Conservation (phyloP, 1,284 basidiomycete genomes). For the Fistulinella staudtii region DNA sequence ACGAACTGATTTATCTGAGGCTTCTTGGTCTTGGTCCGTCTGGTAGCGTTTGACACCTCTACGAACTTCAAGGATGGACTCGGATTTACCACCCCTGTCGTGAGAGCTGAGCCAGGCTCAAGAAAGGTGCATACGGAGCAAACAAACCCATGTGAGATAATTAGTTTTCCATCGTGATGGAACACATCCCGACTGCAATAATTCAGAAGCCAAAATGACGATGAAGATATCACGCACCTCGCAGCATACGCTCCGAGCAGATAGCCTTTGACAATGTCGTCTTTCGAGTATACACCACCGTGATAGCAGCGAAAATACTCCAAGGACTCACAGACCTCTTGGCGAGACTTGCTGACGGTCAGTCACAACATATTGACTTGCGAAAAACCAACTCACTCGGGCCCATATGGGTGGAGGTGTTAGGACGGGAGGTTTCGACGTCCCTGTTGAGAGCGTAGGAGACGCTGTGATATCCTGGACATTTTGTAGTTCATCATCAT, state of each 20-base stretch:
- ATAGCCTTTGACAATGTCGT: constrained; percentile 67
- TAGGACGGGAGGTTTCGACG: constrained; percentile 35
- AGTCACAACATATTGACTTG: not conserved
- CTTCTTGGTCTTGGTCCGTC: constrained; percentile 56
- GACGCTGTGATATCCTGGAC: not conserved
- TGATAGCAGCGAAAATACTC: constrained; percentile 75
- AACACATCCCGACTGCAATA: constrained; percentile 61
- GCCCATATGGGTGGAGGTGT: constrained; percentile 51
- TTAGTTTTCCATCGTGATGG: constrained; percentile 56
- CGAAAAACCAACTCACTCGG: constrained; percentile 34
- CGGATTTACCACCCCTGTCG: constrained; percentile 62
- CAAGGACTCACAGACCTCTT: constrained; percentile 75
- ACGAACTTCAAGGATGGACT: constrained; percentile 42
- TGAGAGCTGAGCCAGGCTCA: constrained; percentile 1
- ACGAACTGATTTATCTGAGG: constrained; percentile 63
- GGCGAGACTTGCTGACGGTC: constrained; percentile 55
- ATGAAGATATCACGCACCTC: constrained; percentile 38
- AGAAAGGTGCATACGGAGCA: not conserved
- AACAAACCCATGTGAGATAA: constrained; percentile 75
- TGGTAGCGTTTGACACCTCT: constrained; percentile 38
- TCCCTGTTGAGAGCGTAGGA: not conserved
- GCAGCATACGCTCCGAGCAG: constrained; percentile 66
- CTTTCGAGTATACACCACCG: constrained; percentile 65
- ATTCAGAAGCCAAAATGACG: constrained; percentile 6
- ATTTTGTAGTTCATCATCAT: constrained; percentile 10